These are phyloP conservation scores for Sisymbrium irio DNA, from an alignment of 345 rosid genomes.

Conservation along the genomic window DNA sequence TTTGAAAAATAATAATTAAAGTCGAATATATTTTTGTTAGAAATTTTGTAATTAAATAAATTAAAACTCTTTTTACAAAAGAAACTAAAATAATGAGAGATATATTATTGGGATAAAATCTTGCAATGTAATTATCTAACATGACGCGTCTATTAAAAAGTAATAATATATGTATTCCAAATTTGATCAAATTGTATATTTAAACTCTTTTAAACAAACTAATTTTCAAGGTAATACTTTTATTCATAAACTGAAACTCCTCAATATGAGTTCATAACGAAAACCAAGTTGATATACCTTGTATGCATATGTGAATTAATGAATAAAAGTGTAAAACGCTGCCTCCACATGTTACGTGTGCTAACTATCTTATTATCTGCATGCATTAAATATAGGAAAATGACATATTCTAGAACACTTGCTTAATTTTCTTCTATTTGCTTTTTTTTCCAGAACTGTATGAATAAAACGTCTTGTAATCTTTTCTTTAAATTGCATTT, in stretches of 20 bases:
- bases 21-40: background rate
- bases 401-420: background rate
- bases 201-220: background rate
- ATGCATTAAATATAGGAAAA: background rate
- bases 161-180: background rate
- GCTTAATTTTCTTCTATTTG: background rate
- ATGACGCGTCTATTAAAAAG: background rate
- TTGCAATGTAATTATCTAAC: background rate
- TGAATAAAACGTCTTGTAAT: background rate
- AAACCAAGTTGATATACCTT: background rate
- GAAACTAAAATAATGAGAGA: background rate
- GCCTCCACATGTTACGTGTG: background rate
- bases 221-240: no score
- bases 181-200: background rate
- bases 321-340: background rate
- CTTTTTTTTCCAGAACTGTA: background rate
- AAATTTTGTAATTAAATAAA: background rate
- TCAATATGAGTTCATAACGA: no score
- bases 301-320: background rate
- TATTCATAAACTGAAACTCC: no score
- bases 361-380: background rate
- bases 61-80: background rate
- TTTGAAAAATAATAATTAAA: no score
- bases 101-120: background rate
- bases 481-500: background rate